A percentile compares a stretch with the other conserved stretches of the same genome.
Evolutionary conservation across 2,329 filamentous ascomycete genomes (phyloP).

Genomic region (Fusarium domesticum): DNA sequence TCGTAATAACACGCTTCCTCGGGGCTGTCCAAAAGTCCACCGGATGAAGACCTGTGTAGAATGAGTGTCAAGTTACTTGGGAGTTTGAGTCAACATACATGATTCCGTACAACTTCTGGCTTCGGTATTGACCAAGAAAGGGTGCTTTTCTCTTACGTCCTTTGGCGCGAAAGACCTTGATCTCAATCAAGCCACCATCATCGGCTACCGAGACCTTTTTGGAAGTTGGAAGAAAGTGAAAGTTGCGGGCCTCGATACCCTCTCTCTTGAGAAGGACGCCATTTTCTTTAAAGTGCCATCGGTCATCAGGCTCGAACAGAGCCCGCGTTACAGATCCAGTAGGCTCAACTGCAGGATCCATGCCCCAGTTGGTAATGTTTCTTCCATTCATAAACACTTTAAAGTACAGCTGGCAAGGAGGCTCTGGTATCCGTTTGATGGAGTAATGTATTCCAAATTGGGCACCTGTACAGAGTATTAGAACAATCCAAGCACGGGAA

Average conservation of each 20-base stretch:
- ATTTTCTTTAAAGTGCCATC: slow-evolving; percentile 40
- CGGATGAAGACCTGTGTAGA: slow-evolving; percentile 46
- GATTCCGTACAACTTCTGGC: slow-evolving; percentile 51
- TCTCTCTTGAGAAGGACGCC: slow-evolving; percentile 33
- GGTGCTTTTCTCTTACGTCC: slow-evolving; percentile 44
- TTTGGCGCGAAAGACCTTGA: slow-evolving; percentile 52
- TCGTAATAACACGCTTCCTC: slow-evolving; percentile 51
- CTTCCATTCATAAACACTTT: slow-evolving; percentile 55
- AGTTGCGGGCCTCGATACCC: slow-evolving; percentile 49
- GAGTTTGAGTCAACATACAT: slow-evolving; percentile 39
- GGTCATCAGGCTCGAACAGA: slow-evolving; percentile 47
- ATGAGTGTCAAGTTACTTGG: slow-evolving; percentile 6
- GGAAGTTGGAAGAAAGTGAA: slow-evolving; percentile 45
- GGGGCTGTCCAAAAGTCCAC: slow-evolving; percentile 51
- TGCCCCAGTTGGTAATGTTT: slow-evolving; percentile 51
- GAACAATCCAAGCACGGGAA: background rate
- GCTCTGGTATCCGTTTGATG: slow-evolving; percentile 35
- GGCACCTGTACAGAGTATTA: slow-evolving; percentile 37
- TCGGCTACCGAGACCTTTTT: slow-evolving; percentile 42
- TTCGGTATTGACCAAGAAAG: slow-evolving; percentile 42
- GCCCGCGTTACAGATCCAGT: slow-evolving; percentile 44
- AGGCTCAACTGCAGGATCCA: slow-evolving; percentile 36
- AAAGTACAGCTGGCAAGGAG: slow-evolving; percentile 48
- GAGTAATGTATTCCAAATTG: slow-evolving; percentile 53
- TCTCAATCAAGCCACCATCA: slow-evolving; percentile 55